Percentiles rank a stretch among this genome's conserved stretches.
Evolutionary conservation across 2,329 filamentous ascomycete genomes (phyloP).

Genomic region (Paraphaeosphaeria sporulosa): DNA sequence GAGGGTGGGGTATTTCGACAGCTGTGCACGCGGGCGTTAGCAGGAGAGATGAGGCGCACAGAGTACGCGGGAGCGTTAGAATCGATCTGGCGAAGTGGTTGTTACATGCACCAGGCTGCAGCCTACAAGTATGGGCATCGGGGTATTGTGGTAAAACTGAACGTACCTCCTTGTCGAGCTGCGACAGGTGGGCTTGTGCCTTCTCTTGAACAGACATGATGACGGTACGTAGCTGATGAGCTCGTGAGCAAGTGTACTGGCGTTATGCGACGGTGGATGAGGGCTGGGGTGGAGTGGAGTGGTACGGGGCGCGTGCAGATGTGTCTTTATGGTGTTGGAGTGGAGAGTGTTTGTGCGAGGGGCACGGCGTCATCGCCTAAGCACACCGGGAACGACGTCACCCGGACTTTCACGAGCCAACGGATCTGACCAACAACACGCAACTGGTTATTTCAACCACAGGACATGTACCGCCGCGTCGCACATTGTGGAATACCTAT

Average conservation of each 20-base stretch:
- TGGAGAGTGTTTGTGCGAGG: slow-evolving; percentile 22
- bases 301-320: slow-evolving; percentile 16
- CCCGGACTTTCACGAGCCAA: slow-evolving; percentile 45
- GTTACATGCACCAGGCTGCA: slow-evolving; percentile 2
- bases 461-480: neutral
- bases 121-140: neutral
- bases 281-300: slow-evolving; percentile 17
- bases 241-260: slow-evolving; percentile 9
- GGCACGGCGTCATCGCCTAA: slow-evolving; percentile 36
- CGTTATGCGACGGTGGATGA: slow-evolving; percentile 14
- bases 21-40: slow-evolving; percentile 59
- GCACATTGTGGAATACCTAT: neutral
- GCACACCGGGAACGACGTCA: slow-evolving; percentile 31
- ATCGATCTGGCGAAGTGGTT: neutral
- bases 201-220: slow-evolving; percentile 80
- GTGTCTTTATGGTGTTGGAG: slow-evolving; percentile 17
- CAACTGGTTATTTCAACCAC: slow-evolving; percentile 7
- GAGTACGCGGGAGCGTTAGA: neutral
- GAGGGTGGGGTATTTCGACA: slow-evolving; percentile 83
- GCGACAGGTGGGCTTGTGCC: slow-evolving; percentile 76
- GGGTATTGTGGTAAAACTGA: slow-evolving; percentile 12
- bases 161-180: slow-evolving; percentile 84
- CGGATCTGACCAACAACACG: slow-evolving; percentile 17
- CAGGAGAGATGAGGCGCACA: slow-evolving; percentile 11
- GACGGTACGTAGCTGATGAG: slow-evolving; percentile 19